phyloP scores from a whole-genome alignment of 139 green algal genomes.

The Helicosporidium sp. region DNA sequence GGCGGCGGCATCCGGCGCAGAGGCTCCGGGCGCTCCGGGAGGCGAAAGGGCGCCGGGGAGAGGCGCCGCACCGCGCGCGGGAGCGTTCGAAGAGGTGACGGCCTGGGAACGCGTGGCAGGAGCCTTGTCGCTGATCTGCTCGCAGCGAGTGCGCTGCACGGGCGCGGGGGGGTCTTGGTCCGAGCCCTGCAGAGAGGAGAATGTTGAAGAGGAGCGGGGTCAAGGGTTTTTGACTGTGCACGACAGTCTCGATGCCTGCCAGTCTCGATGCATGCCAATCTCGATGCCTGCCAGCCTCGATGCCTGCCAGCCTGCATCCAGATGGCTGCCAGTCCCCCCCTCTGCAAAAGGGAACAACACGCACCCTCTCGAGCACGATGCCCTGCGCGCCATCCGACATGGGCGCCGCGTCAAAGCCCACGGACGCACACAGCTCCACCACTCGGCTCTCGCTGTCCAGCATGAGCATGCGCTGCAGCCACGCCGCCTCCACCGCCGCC shows the following conservation, averaged over 20 bases:
- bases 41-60: too few species aligned
- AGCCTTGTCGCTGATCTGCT: constrained; percentile 8
- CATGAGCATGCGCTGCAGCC: constrained; percentile 11
- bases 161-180: constrained; percentile 6
- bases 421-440: constrained; percentile 1
- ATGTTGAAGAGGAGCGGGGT: too few species aligned
- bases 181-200: constrained; percentile 6
- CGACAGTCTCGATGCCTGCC: too few species aligned
- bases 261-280: too few species aligned
- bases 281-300: too few species aligned
- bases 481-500: constrained; percentile 6
- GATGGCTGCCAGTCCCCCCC: constrained; percentile 1
- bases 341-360: constrained; percentile 1
- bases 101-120: constrained; percentile 4
- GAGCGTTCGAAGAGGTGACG: too few species aligned
- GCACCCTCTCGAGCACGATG: not conserved
- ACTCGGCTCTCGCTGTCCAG: constrained; percentile 9
- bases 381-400: too few species aligned
- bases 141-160: constrained; percentile 2
- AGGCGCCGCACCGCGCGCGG: too few species aligned
- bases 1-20: not conserved
- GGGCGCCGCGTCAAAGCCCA: constrained; percentile 4
- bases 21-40: too few species aligned
- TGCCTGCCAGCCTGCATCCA: too few species aligned
- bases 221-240: too few species aligned